phyloP scores from a whole-genome alignment of 345 rosid genomes.

The Barbarea vulgaris region DNA sequence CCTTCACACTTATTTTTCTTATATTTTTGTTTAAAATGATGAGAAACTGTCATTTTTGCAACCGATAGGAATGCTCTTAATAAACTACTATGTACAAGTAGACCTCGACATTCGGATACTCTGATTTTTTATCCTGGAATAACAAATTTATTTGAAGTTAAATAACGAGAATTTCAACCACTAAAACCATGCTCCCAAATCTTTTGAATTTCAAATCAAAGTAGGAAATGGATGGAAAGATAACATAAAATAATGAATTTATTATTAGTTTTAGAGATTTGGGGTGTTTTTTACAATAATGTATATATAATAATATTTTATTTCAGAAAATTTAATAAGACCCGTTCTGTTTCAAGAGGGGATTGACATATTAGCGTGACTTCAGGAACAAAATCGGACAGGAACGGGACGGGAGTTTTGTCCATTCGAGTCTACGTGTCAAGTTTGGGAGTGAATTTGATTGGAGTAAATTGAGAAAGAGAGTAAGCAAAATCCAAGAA shows the following conservation, averaged over 20 bases:
- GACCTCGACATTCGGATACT: background rate
- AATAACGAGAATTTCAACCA: background rate
- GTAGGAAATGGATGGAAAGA: background rate
- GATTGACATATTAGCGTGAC: background rate
- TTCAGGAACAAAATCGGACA: background rate
- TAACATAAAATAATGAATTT: background rate
- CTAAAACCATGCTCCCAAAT: background rate
- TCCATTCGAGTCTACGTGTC: constrained; percentile 1
- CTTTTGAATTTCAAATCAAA: background rate
- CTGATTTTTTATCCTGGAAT: background rate
- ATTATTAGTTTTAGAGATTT: background rate
- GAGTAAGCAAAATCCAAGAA: constrained; percentile 30
- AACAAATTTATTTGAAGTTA: too few species aligned
- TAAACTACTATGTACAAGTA: background rate
- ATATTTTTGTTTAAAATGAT: too few species aligned
- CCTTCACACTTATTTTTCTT: too few species aligned
- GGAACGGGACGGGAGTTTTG: constrained; percentile 10
- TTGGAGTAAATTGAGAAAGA: constrained; percentile 16
- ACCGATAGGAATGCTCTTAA: too few species aligned
- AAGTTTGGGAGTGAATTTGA: constrained; percentile 7
- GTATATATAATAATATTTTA: background rate
- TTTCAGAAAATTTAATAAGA: background rate
- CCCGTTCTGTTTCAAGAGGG: background rate
- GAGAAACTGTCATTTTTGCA: too few species aligned
- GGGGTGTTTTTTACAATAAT: background rate